Conservation (phyloP, 1,284 basidiomycete genomes). For the Nidula niveotomentosa region DNA sequence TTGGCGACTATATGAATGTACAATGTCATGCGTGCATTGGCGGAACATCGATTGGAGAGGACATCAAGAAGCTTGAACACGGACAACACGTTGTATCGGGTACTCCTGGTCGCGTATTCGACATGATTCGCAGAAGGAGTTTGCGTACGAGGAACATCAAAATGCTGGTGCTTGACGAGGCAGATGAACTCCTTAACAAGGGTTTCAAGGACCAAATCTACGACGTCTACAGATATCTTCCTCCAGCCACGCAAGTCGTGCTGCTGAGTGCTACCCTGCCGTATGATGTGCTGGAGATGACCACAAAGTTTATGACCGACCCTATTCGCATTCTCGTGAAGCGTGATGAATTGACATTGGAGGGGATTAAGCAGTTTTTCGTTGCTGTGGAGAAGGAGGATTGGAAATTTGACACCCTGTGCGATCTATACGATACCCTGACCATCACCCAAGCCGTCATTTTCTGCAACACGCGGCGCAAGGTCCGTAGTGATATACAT, state of each 20-base stretch:
- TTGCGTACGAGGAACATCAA: conserved; percentile 98
- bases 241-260: conserved; percentile 97
- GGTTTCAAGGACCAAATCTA: conserved; percentile 99
- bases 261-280: conserved; percentile 95
- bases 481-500: conserved; percentile 49
- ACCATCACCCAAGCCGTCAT: conserved; percentile 99
- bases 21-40: conserved; percentile 99
- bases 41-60: conserved; percentile 96
- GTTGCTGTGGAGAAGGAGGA: conserved; percentile 99
- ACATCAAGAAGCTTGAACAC: conserved; percentile 97
- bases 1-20: conserved; percentile 99
- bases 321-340: conserved; percentile 98
- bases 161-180: conserved; percentile 98
- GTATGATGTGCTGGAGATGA: conserved; percentile 99
- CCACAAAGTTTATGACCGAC: conserved; percentile 99
- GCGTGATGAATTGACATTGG: conserved; percentile 98
- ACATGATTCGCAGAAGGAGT: conserved; percentile 97
- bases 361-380: conserved; percentile 99
- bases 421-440: conserved; percentile 97
- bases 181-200: conserved; percentile 96
- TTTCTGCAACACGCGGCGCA: conserved; percentile 98
- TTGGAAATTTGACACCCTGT: conserved; percentile 99
- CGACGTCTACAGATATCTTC: conserved; percentile 98
- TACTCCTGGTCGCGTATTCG: conserved; percentile 97
- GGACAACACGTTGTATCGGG: conserved; percentile 98